Base-by-base conservation (phyloP, 2,329 filamentous ascomycete species). In the Gliomastix tumulicola region DNA sequence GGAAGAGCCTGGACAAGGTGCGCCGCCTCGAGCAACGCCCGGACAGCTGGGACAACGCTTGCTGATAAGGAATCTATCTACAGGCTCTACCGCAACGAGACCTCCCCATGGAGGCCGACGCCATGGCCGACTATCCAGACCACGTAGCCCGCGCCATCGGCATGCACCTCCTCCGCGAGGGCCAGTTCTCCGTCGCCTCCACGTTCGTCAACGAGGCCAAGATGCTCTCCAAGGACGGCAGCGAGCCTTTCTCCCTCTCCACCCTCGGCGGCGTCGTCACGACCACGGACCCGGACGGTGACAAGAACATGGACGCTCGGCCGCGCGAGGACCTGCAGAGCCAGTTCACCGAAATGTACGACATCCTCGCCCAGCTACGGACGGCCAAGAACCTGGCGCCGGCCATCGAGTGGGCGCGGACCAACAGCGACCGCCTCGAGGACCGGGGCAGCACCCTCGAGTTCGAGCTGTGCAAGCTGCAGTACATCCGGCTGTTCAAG, bases 101-200 rank as follows among this genome's bases (percentile, higher is more conserved):
- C 12, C 78, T 90, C 0, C 84, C 82, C 12, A 84, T 79, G 51
- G 84, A 89, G 40, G 81, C 88, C 50, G 88, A 94, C 59, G 83
- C 81, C 22, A 79, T 96, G 58, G 80, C 78, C 2, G 75, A 81
- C 16, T 80, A 94, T 46, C 74, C 84, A 5, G 69, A 74, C 13
- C 71, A 96, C 11, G 87, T 97, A 54, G 94, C 96, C 62, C 79
- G 89, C 39, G 90, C 92, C 7, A 94, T 98, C 49, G 86, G 86
- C 9, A 96, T 97, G 88, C 92, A 98, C 55, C 74, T 98, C 17
- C 74, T 98, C 27, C 85, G 92, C 28, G 90, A 97, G 63, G 92
- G 92, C 34, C 85, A 95, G 54, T 98, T 98, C 59, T 74, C 72
- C 17, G 89, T 95, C 3, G 90, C 90, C 11, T 79, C 82, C 13